Percentiles rank a stretch among this genome's conserved stretches.
Evolutionary conservation across 768 basidiomycete species (phyloP).

Genomic region (Chlorophyllum brunneum): DNA sequence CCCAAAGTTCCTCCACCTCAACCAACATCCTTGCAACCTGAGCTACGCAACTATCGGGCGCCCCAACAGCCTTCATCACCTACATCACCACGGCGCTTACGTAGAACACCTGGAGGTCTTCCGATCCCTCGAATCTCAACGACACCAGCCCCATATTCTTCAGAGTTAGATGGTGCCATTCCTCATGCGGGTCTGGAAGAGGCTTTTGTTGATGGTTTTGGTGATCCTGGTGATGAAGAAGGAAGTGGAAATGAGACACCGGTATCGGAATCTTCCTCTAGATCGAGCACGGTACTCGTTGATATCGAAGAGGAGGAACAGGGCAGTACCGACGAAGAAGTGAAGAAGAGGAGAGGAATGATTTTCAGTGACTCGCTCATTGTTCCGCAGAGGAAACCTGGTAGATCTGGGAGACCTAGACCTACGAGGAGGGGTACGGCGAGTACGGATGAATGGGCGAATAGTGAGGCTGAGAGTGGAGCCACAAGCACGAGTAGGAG

Average conservation of each 20-base stretch:
- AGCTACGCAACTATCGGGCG: not conserved
- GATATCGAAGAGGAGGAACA: not conserved
- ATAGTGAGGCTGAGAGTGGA: conserved; percentile 4
- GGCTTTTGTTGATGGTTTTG: not conserved
- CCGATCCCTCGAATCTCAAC: conserved; percentile 56
- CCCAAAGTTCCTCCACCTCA: not conserved
- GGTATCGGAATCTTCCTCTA: not conserved
- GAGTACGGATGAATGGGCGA: conserved; percentile 3
- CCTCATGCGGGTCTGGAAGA: not conserved
- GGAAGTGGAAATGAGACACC: not conserved
- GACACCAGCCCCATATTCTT: conserved; percentile 11
- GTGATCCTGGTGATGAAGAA: not conserved
- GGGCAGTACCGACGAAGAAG: not conserved
- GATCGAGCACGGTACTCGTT: not conserved
- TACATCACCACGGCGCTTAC: not conserved
- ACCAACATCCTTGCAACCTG: not conserved
- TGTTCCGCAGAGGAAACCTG: not conserved
- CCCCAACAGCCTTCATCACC: not conserved
- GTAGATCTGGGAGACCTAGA: not conserved
- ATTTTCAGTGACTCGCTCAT: conserved; percentile 8
- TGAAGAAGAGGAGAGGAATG: conserved; percentile 4
- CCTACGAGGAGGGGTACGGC: not conserved
- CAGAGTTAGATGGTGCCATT: not conserved
- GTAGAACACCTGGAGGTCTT: conserved; percentile 34
- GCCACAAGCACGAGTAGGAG: conserved; percentile 2